A percentile compares a stretch with the other conserved stretches of the same genome.
phyloP scores from a whole-genome alignment of 768 basidiomycete species.

The Agrocybe praecox region DNA sequence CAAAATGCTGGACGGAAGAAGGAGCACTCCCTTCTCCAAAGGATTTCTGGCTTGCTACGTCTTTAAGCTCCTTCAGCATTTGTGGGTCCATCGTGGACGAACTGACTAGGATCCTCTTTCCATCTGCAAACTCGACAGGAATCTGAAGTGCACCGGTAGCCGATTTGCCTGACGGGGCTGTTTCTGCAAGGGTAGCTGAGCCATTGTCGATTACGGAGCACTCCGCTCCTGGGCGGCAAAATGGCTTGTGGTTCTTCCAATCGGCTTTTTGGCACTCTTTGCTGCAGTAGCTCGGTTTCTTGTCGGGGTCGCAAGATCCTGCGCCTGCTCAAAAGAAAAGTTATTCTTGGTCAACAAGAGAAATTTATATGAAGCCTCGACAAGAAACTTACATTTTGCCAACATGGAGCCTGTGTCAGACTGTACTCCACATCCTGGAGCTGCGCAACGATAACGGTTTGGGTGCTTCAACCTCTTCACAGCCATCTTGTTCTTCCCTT shows the following conservation, averaged over 20 bases:
- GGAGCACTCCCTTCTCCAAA: background rate
- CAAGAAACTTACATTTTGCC: slow-evolving; percentile 19
- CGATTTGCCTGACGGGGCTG: slow-evolving; percentile 6
- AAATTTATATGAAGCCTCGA: background rate
- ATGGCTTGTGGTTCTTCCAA: slow-evolving; percentile 39
- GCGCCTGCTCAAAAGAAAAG: slow-evolving; percentile 16
- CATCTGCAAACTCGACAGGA: slow-evolving; percentile 25
- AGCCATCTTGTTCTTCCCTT: slow-evolving; percentile 17
- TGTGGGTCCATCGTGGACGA: slow-evolving; percentile 30
- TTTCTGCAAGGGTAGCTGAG: background rate
- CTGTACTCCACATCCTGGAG: slow-evolving; percentile 25
- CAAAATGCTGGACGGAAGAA: background rate
- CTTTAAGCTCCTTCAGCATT: slow-evolving; percentile 28
- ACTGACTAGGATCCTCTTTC: slow-evolving; percentile 21
- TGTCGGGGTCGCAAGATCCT: slow-evolving; percentile 30
- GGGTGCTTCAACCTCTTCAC: slow-evolving; percentile 26
- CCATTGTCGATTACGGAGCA: slow-evolving; percentile 31
- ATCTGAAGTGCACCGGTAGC: slow-evolving; percentile 22
- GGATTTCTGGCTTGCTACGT: background rate
- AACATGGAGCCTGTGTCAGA: slow-evolving; percentile 27
- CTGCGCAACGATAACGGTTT: slow-evolving; percentile 30
- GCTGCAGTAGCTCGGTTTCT: slow-evolving; percentile 34
- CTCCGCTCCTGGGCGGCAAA: slow-evolving; percentile 30
- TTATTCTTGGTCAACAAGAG: background rate
- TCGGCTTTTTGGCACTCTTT: slow-evolving; percentile 30